Evolutionary conservation across 208 protist species (phyloP).

Genomic region (Crithidia fasciculata): DNA sequence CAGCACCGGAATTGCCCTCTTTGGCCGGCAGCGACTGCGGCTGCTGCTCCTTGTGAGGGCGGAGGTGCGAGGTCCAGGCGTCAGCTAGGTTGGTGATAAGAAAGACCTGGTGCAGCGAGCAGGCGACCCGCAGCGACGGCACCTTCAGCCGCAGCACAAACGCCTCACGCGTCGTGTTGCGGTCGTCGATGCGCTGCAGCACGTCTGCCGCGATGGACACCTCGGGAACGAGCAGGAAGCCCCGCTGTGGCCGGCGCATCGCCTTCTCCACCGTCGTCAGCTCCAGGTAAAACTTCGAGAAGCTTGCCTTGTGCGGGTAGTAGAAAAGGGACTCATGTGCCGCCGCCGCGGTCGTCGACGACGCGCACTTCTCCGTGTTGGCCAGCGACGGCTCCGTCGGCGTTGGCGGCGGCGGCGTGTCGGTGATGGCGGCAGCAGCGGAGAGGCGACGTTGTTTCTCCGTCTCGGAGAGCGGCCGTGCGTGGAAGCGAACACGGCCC

Average conservation of each 20-base stretch:
- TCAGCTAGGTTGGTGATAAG: slow-evolving; percentile 78
- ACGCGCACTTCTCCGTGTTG: background rate
- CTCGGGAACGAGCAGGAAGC: slow-evolving; percentile 79
- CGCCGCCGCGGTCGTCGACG: slow-evolving; percentile 4
- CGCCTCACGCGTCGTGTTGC: slow-evolving; percentile 46
- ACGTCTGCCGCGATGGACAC: slow-evolving; percentile 72
- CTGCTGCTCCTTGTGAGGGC: background rate
- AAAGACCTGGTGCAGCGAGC: slow-evolving; percentile 79
- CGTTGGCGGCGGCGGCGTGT: background rate
- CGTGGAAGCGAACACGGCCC: slow-evolving; percentile 69
- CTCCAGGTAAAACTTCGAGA: slow-evolving; percentile 81
- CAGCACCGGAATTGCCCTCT: too few relatives aligned
- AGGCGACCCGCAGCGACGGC: slow-evolving; percentile 58
- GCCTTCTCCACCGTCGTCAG: slow-evolving; percentile 71
- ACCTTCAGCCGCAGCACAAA: slow-evolving; percentile 82
- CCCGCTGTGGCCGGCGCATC: slow-evolving; percentile 54
- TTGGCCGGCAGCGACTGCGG: background rate
- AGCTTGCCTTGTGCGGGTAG: slow-evolving; percentile 71
- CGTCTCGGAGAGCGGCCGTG: slow-evolving; percentile 61
- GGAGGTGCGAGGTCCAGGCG: slow-evolving; percentile 56
- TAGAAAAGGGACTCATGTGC: slow-evolving; percentile 71
- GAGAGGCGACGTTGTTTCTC: slow-evolving; percentile 56
- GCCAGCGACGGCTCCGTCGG: slow-evolving; percentile 14
- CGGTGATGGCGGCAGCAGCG: slow-evolving; percentile 15
- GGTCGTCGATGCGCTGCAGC: slow-evolving; percentile 75